Conservation (phyloP, 768 basidiomycete genomes). For the Leccinum subtestaceum region DNA sequence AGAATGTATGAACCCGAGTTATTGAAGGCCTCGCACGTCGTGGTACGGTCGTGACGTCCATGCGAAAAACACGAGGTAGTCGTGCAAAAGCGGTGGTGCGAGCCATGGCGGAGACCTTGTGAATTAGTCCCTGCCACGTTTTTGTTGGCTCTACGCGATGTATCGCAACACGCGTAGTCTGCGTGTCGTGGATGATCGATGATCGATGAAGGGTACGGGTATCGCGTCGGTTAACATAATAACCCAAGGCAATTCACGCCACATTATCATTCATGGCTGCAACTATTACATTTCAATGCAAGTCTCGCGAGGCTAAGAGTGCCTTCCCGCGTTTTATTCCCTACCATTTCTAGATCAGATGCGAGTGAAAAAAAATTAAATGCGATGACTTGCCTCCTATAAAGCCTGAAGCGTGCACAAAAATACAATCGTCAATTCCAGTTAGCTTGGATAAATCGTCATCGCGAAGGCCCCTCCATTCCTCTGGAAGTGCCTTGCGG, state of each 20-base stretch:
- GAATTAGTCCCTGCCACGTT: constrained; percentile 10
- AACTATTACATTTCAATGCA: constrained; percentile 46
- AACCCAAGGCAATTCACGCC: constrained; percentile 14
- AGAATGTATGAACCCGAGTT: constrained; percentile 7
- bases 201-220: constrained; percentile 1
- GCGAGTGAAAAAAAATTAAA: background rate
- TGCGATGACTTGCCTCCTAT: constrained; percentile 70
- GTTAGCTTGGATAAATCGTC: constrained; percentile 68
- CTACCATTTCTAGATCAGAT: constrained; percentile 37
- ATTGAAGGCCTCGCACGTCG: constrained; percentile 24
- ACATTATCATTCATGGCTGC: constrained; percentile 17
- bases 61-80: constrained; percentile 33
- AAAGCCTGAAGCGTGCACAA: constrained; percentile 95
- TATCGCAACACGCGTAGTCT: constrained; percentile 13
- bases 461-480: constrained; percentile 91
- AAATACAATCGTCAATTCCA: constrained; percentile 82
- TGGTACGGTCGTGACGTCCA: constrained; percentile 27
- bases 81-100: constrained; percentile 8
- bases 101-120: constrained; percentile 3
- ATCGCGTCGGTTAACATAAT: constrained; percentile 6
- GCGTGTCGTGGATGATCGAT: constrained; percentile 10
- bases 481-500: constrained; percentile 88
- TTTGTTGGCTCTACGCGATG: constrained; percentile 7
- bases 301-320: constrained; percentile 74
- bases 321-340: constrained; percentile 88